Percentiles rank a stretch among this genome's conserved stretches.
phyloP scores from a whole-genome alignment of 2,329 filamentous ascomycete genomes.

The Fusarium burgessii region DNA sequence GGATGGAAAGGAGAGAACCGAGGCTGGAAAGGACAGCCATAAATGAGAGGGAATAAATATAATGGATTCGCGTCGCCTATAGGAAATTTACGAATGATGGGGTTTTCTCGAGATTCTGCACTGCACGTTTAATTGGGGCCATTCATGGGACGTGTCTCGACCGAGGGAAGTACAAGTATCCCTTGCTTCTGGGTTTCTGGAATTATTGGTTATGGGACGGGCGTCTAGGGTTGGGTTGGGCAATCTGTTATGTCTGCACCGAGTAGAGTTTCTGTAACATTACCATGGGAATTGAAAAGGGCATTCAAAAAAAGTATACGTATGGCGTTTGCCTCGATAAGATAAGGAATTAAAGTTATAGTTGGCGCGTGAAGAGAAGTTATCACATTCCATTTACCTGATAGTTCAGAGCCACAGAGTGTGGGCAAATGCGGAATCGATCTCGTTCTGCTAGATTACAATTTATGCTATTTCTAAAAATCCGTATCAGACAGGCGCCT shows the following conservation, averaged over 20 bases:
- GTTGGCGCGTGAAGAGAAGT: neutral
- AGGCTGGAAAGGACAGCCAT: constrained; percentile 43
- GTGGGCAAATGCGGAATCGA: neutral
- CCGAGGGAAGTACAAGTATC: neutral
- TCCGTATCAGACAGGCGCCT: too few species aligned
- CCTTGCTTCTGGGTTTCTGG: constrained; percentile 28
- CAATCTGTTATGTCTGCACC: constrained; percentile 38
- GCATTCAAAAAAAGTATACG: constrained; percentile 2
- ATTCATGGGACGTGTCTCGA: constrained; percentile 11
- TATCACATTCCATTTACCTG: constrained; percentile 16
- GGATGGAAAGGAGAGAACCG: constrained; percentile 48
- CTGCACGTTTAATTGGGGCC: constrained; percentile 4
- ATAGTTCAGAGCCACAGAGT: neutral
- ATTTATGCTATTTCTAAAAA: neutral
- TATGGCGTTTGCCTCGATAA: neutral
- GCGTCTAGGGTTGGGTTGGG: constrained; percentile 40
- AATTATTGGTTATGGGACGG: constrained; percentile 34
- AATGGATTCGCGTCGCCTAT: constrained; percentile 5
- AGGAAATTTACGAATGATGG: constrained; percentile 25
- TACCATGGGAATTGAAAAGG: constrained; percentile 17
- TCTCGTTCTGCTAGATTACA: neutral
- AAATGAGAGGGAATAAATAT: neutral
- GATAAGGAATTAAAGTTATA: neutral
- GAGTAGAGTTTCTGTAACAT: constrained; percentile 37
- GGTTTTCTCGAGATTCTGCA: constrained; percentile 6